phyloP scores from a whole-genome alignment of 495 filamentous ascomycete genomes.

The Patellaria atrata region DNA sequence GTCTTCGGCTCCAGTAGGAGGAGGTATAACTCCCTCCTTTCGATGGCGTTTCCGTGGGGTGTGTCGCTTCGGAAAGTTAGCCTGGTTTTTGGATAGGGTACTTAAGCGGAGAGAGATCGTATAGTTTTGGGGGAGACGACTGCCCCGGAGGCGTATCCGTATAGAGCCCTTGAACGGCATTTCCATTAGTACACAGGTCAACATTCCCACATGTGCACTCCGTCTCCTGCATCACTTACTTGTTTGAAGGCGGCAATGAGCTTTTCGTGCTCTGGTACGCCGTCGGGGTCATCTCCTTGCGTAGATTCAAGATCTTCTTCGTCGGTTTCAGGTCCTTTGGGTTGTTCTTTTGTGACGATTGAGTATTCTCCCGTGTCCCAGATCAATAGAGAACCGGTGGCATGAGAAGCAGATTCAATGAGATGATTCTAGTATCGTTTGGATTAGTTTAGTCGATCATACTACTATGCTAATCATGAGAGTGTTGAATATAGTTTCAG shows the following conservation, averaged over 20 bases:
- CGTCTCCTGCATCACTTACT: too few relatives aligned
- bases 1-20: too few relatives aligned
- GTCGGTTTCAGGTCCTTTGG: constrained; percentile 30
- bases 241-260: constrained; percentile 39
- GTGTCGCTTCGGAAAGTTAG: constrained; percentile 3
- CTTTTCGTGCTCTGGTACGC: constrained; percentile 36
- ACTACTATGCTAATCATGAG: background rate
- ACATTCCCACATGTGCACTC: constrained; percentile 21
- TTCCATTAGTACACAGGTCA: constrained; percentile 36
- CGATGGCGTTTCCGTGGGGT: constrained; percentile 14
- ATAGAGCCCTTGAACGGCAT: constrained; percentile 47
- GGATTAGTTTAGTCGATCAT: constrained; percentile 4
- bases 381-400: constrained; percentile 50
- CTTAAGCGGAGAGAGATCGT: constrained; percentile 43
- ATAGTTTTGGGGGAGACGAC: constrained; percentile 41
- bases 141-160: constrained; percentile 43
- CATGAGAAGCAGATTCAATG: constrained; percentile 44
- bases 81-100: constrained; percentile 34
- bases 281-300: constrained; percentile 6
- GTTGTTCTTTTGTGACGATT: constrained; percentile 30
- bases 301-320: constrained; percentile 26
- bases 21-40: too few relatives aligned
- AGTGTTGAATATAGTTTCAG: constrained; percentile 1
- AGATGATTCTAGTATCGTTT: constrained; percentile 41
- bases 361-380: constrained; percentile 59